phyloP scores from a whole-genome alignment of 2,329 filamentous ascomycete species.

The Penicillium vulpinum region DNA sequence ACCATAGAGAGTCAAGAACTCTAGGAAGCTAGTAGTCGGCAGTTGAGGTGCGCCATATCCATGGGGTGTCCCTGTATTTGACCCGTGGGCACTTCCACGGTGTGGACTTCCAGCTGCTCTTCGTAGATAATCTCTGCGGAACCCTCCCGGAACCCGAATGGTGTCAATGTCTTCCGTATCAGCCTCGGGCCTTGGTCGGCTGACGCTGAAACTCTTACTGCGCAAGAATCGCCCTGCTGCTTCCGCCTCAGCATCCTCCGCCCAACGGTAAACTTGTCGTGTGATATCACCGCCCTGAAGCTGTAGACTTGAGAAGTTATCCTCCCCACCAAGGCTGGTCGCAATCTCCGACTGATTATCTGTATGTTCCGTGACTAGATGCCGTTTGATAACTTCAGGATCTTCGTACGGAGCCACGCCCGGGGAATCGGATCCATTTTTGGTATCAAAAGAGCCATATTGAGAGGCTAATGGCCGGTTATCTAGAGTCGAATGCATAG shows the following conservation, averaged over 20 bases:
- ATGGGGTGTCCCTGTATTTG: conserved; percentile 38
- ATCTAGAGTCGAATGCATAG: conserved; percentile 49
- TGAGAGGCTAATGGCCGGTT: conserved; percentile 62
- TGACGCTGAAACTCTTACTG: conserved; percentile 83
- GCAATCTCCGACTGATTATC: conserved; percentile 36
- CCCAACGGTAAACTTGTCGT: conserved; percentile 93
- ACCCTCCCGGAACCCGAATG: conserved; percentile 92
- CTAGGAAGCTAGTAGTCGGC: conserved; percentile 89
- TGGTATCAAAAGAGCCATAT: conserved; percentile 82
- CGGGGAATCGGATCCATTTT: conserved; percentile 31
- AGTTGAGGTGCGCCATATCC: conserved; percentile 56
- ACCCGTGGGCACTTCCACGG: conserved; percentile 42
- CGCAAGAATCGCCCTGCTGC: conserved; percentile 61
- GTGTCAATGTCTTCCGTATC: conserved; percentile 81
- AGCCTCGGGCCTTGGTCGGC: conserved; percentile 74
- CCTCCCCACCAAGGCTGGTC: conserved; percentile 53
- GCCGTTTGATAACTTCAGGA: conserved; percentile 84
- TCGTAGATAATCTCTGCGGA: conserved; percentile 84
- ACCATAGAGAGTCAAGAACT: conserved; percentile 91
- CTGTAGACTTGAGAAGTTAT: conserved; percentile 90
- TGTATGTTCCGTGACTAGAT: conserved; percentile 62
- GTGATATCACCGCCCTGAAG: conserved; percentile 95
- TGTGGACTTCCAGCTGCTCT: conserved; percentile 68
- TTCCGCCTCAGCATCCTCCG: conserved; percentile 77
- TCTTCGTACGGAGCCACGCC: conserved; percentile 70